Evolutionary conservation across 805 yeast species (phyloP).

Genomic region (Nakazawaea sp.): DNA sequence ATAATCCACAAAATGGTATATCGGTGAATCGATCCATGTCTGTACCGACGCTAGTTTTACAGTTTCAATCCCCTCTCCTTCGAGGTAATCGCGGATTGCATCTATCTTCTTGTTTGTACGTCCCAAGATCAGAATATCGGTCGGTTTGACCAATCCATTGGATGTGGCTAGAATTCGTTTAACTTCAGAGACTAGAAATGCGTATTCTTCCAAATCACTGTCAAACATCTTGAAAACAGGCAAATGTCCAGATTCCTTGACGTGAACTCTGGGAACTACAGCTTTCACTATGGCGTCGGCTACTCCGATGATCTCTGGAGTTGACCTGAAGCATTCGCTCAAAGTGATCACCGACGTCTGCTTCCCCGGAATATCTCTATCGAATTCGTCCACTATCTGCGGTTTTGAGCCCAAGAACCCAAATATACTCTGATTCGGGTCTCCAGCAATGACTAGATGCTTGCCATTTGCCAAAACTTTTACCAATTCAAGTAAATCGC

Average conservation of each 20-base stretch:
- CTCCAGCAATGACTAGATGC: constrained; percentile 66
- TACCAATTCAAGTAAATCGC: constrained; percentile 39
- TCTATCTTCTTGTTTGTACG: constrained; percentile 45
- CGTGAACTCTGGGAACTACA: constrained; percentile 11
- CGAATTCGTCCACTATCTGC: constrained; percentile 21
- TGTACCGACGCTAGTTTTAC: constrained; percentile 39
- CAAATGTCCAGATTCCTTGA: constrained; percentile 15
- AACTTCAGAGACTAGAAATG: constrained; percentile 39
- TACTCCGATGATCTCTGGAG: constrained; percentile 46
- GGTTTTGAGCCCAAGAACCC: constrained; percentile 53
- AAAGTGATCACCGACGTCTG: constrained; percentile 24
- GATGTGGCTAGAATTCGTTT: constrained; percentile 31
- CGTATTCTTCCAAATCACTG: constrained; percentile 28
- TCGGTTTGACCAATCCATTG: constrained; percentile 32
- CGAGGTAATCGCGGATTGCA: constrained; percentile 29
- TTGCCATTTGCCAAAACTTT: constrained; percentile 27
- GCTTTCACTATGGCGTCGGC: constrained; percentile 24
- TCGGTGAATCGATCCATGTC: constrained; percentile 41
- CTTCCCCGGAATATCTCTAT: constrained; percentile 13
- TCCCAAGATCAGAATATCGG: constrained; percentile 48
- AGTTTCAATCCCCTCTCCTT: constrained; percentile 32
- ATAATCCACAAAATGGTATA: constrained; percentile 40
- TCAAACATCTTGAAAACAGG: constrained; percentile 22
- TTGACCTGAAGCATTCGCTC: constrained; percentile 51
- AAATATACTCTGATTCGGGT: constrained; percentile 64